Evolutionary conservation across 768 basidiomycete genomes (phyloP), one percentile per base, ranked within the genome.

Genomic region (Solioccasus polychromus): DNA sequence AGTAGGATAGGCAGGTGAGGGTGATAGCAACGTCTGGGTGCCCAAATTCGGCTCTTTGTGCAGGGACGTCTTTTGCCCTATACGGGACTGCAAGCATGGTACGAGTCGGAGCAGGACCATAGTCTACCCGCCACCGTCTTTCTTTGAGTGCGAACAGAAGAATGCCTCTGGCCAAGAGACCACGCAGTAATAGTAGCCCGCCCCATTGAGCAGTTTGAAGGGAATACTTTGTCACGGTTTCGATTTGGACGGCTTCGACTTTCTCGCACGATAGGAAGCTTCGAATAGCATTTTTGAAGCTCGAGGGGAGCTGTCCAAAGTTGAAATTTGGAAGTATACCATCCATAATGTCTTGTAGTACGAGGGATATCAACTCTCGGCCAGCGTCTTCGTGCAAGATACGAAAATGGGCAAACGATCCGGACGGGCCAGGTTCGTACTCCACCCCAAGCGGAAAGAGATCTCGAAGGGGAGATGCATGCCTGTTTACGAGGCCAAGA

Each of bases 101-200:
- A 14, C 69, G 64, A 15, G 31, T 5, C 6, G 47, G 58, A 31
- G 68, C 48, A 14, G 67, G 64, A 3, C 69, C 69, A 51, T 67
- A 72, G 42, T 71, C 64, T 8, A 72, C 71, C 3, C 70, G 45
- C 69, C 69, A 71, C 19, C 71, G 55, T 18, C 65, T 66, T 3
- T 71, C 68, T 32, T 35, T 58, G 20, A 71, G 50, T 5, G 53
- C 60, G 35, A 60, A 62, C 12, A 61, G 26, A 2, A 71, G 52
- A 14, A 71, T 64, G 0, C 66, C 69, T 0, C 49, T 50, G 7
- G 61, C 55, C 19, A 71, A 38, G 18, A 71, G 57, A 4, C 70
- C 70, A 3, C 71, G 71, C 6, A 71, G 37, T 2, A 69, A 47
- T 8, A 71, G 43, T 5, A 71, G 40, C 5, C 53, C 53, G 3